Evolutionary conservation across 2,329 filamentous ascomycete genomes (phyloP).

Genomic region (Neofusicoccum ribis): DNA sequence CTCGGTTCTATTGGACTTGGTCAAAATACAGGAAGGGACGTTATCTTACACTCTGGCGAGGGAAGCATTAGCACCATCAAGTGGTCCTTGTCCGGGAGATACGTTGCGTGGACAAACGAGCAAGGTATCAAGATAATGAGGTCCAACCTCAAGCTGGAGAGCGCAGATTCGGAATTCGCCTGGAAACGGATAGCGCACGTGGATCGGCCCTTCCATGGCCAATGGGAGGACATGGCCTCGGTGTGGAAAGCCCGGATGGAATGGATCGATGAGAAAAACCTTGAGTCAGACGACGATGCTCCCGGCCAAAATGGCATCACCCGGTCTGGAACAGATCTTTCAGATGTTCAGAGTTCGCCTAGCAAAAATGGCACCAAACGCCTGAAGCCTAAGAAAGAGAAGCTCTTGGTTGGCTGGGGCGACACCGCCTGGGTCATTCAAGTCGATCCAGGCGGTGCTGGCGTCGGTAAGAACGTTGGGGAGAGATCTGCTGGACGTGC

Average conservation of each 20-base stretch:
- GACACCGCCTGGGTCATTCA: constrained; percentile 95
- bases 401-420: constrained; percentile 91
- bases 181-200: constrained; percentile 96
- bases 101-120: constrained; percentile 94
- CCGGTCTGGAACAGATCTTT: constrained; percentile 38
- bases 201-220: constrained; percentile 79
- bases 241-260: constrained; percentile 92
- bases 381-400: constrained; percentile 57
- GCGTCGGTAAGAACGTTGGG: constrained; percentile 65
- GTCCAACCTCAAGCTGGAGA: constrained; percentile 78
- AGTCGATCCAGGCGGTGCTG: constrained; percentile 73
- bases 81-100: constrained; percentile 91
- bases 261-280: constrained; percentile 83
- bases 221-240: constrained; percentile 94
- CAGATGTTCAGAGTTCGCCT: constrained; percentile 43
- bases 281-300: constrained; percentile 62
- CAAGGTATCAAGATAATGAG: constrained; percentile 98
- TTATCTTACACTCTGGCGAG: constrained; percentile 85
- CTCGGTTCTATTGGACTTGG: constrained; percentile 83
- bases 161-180: constrained; percentile 72
- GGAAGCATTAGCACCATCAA: constrained; percentile 88
- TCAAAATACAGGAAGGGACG: constrained; percentile 77
- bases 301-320: constrained; percentile 28
- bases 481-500: constrained; percentile 75
- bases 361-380: constrained; percentile 38